Base-by-base conservation (phyloP, 2,329 filamentous ascomycete genomes). In the Fusarium papillatum region DNA sequence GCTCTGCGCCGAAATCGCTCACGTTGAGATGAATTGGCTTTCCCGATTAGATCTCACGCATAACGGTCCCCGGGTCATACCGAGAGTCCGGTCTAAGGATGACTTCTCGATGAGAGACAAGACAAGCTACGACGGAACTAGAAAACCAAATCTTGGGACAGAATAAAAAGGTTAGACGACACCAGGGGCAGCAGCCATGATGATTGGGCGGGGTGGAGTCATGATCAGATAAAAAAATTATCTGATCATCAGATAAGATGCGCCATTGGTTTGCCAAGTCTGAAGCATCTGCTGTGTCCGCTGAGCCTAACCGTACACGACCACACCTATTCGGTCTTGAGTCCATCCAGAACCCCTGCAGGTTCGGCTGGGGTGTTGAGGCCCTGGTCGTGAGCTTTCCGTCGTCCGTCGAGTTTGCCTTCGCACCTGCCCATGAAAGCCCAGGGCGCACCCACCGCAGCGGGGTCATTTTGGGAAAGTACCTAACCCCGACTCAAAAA, bases 191-290 rank as follows among this genome's bases (percentile, higher is more conserved):
- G 48, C 3, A 2, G 5, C 4, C n/a, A 13, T 24, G 7, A 63
- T 39, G 46, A 69, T 72, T 61, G 67, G 72, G 10, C 38, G n/a
- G 8, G 11, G 22, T 57, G 68, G 70, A 48, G 36, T 36, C 64
- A 64, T 65, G 59, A 67, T 71, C 63, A 71, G 66, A 63, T 66
- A 50, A 64, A 50, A 50, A 50, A 38, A 46, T 76, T 77, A 77
- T 77, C 74, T 77, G 75, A 77, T 77, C 66, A 77, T 77, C 75
- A 76, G 75, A 77, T 77, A 76, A 77, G 72, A 70, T 74, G 68
- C 57, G 57, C 59, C 46, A 71, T 55, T 69, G 39, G 65, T 29
- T 48, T 69, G 71, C 69, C 39, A 48, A 36, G 55, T 36, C 80
- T 34, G 59, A 62, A 29, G 53, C 50, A 38, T 24, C 24, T 10